Percentiles rank a stretch among this genome's conserved stretches.
Conservation (phyloP, 139 green algal genomes). For the Micractinium conductrix region DNA sequence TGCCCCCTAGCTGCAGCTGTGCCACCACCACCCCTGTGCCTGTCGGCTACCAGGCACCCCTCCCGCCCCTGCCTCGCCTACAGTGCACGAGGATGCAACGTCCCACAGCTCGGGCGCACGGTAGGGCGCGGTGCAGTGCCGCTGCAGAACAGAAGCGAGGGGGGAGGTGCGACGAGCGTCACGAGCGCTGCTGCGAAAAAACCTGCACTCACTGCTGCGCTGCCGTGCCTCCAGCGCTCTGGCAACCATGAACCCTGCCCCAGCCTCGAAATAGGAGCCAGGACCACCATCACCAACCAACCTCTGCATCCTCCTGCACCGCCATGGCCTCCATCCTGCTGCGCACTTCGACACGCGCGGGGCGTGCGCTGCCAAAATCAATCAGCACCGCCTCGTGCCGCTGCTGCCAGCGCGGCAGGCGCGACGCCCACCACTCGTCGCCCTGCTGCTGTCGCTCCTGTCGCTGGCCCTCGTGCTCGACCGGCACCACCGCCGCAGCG, state of each 20-base stretch:
- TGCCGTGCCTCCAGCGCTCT: too few relatives aligned
- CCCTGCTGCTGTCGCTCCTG: neutral
- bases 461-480: neutral
- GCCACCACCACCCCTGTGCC: too few relatives aligned
- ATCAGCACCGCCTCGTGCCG: slow-evolving; percentile 56
- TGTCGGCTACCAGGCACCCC: too few relatives aligned
- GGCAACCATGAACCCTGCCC: too few relatives aligned
- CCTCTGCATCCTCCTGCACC: slow-evolving; percentile 83
- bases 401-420: neutral
- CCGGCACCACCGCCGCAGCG: neutral
- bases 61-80: too few relatives aligned
- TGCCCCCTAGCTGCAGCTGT: too few relatives aligned
- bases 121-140: slow-evolving; percentile 86
- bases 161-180: too few relatives aligned
- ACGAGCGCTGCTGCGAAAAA: too few relatives aligned
- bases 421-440: neutral
- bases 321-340: slow-evolving; percentile 72
- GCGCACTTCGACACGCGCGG: slow-evolving; percentile 50
- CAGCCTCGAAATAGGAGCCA: too few relatives aligned
- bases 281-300: slow-evolving; percentile 21
- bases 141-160: slow-evolving; percentile 45
- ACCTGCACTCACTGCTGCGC: too few relatives aligned
- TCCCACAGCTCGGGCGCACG: slow-evolving; percentile 95
- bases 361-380: slow-evolving; percentile 85
- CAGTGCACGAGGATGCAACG: slow-evolving; percentile 61